These are phyloP conservation scores for Vanrija humicola DNA, from an alignment of 1,284 basidiomycete genomes.

Conservation along the genomic window DNA sequence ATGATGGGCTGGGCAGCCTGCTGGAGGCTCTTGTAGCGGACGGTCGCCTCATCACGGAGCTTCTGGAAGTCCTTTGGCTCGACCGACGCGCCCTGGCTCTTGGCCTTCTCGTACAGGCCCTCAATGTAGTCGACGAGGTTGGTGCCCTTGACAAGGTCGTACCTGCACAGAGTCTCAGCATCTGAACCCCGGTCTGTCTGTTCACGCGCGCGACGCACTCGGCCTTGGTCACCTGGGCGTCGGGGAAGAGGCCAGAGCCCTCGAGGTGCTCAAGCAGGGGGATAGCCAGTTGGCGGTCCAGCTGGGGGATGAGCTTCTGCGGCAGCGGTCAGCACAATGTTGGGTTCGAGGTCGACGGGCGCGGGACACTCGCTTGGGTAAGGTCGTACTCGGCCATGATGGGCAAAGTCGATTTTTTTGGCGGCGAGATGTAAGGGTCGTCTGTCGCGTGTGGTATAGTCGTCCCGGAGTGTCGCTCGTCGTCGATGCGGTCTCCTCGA, in stretches of 20 bases:
- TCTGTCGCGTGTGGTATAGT: no score
- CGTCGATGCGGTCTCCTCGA: no score
- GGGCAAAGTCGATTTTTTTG: constrained; percentile 7
- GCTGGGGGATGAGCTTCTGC: constrained; percentile 84
- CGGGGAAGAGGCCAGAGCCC: constrained; percentile 48
- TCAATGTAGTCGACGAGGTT: constrained; percentile 93
- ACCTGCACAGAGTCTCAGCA: constrained; percentile 47
- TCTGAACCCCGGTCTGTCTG: not conserved
- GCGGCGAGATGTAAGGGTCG: not conserved
- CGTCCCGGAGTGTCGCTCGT: no score
- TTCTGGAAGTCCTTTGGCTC: constrained; percentile 62
- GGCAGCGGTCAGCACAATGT: constrained; percentile 10
- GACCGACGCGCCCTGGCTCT: constrained; percentile 42
- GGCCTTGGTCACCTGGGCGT: constrained; percentile 43
- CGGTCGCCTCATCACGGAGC: constrained; percentile 74
- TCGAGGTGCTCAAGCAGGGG: constrained; percentile 84
- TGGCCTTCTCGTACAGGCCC: constrained; percentile 69
- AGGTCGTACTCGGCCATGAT: constrained; percentile 81
- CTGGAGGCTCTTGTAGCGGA: constrained; percentile 76
- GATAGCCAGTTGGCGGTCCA: constrained; percentile 91
- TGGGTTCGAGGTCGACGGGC: not conserved
- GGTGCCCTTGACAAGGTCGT: constrained; percentile 94
- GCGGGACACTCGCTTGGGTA: constrained; percentile 52
- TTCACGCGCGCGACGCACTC: constrained; percentile 33
- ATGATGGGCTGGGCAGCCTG: constrained; percentile 87